Percentiles rank a stretch among this genome's conserved stretches.
phyloP scores from a whole-genome alignment of 768 basidiomycete species.

The Sporobolomyces roseus region DNA sequence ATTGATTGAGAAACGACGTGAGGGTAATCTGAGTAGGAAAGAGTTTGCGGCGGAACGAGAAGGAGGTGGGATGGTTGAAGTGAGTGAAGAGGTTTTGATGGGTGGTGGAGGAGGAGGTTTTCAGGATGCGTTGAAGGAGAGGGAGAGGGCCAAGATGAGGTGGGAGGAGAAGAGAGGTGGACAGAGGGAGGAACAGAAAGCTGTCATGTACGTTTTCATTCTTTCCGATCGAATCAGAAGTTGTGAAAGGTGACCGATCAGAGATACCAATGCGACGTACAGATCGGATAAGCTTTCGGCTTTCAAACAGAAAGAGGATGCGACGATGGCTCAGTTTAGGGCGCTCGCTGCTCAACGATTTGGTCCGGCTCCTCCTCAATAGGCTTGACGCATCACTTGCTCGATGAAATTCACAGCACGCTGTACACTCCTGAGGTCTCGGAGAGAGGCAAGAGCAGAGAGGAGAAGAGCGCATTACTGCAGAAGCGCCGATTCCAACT shows the following conservation, averaged over 20 bases:
- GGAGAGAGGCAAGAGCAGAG: too few relatives aligned
- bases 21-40: conserved; percentile 58
- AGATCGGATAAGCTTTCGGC: conserved; percentile 26
- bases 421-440: too few relatives aligned
- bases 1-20: conserved; percentile 79
- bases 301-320: conserved; percentile 62
- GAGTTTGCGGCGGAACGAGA: conserved; percentile 55
- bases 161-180: conserved; percentile 16
- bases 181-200: conserved; percentile 18
- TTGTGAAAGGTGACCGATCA: neutral
- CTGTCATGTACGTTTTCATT: conserved; percentile 23
- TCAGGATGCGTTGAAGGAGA: conserved; percentile 49
- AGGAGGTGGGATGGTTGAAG: conserved; percentile 65
- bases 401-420: neutral
- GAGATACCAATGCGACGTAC: neutral
- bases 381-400: neutral
- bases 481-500: too few relatives aligned
- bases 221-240: neutral
- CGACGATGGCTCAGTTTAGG: conserved; percentile 96
- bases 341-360: conserved; percentile 82
- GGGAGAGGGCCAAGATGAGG: conserved; percentile 13
- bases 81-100: conserved; percentile 71
- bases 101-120: conserved; percentile 69
- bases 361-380: conserved; percentile 50
- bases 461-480: too few relatives aligned